phyloP scores from a whole-genome alignment of 2,329 filamentous ascomycete genomes.

The Exophiala sp. region DNA sequence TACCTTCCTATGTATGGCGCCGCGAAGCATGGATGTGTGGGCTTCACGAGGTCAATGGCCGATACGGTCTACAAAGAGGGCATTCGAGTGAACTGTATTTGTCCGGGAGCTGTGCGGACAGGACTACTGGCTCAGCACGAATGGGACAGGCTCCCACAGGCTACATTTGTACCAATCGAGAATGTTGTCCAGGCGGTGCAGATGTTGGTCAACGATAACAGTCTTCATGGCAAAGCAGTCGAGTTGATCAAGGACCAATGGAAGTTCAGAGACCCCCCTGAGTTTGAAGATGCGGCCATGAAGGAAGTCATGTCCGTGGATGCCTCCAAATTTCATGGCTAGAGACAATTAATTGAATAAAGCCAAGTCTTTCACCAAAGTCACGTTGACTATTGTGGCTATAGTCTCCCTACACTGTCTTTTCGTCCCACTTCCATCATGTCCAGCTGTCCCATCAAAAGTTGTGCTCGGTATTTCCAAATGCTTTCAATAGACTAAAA shows the following conservation, averaged over 20 bases:
- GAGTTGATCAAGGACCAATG: neutral
- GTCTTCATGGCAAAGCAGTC: conserved; percentile 1
- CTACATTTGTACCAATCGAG: conserved; percentile 20
- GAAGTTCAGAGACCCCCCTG: neutral
- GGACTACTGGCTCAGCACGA: conserved; percentile 20
- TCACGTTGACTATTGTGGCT: no score
- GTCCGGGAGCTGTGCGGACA: conserved; percentile 3
- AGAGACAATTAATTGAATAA: no score
- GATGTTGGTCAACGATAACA: conserved; percentile 13
- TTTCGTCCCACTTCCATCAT: no score
- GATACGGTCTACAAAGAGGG: conserved; percentile 1
- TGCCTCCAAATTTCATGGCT: no score
- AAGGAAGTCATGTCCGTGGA: conserved; percentile 9
- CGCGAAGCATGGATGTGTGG: conserved; percentile 40
- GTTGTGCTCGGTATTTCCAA: no score
- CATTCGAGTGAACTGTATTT: conserved; percentile 8
- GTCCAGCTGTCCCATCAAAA: no score
- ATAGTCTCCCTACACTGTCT: no score
- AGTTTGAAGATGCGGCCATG: conserved; percentile 1
- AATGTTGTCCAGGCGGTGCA: conserved; percentile 19
- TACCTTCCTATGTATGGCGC: conserved; percentile 39
- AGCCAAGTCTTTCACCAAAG: no score
- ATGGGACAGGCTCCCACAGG: conserved; percentile 24
- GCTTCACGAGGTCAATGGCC: conserved; percentile 40
- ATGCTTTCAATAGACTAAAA: no score